Evolutionary conservation across 176 grass and related monocot genomes (phyloP), one percentile per base, ranked within the genome.

Genomic region (Dendrocalamus sinicus): DNA sequence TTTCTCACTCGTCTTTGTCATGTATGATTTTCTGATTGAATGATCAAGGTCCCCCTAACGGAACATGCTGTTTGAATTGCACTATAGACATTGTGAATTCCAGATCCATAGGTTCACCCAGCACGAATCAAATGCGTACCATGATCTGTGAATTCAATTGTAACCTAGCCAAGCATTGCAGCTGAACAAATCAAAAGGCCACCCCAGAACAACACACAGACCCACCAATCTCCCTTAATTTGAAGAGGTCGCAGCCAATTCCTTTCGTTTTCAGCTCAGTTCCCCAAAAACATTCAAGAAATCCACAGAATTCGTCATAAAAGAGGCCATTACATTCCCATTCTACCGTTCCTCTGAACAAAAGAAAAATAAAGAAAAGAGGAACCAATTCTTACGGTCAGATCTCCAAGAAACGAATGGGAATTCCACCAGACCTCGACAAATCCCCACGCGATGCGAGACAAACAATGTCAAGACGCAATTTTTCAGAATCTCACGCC

Each of bases 221-320:
- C 70, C 48, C 40, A 37, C 44, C 54, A 57, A 39, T 72, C 6
- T 30, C 4, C 4, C 20, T 12, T 32, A 59, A 23, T 14, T 69
- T 70, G 53, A 70, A 32, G 48, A 83, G 63, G 77, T 83, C 45
- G 64, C 64, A n/a, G 47, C 19, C 37, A 74, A 52, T 55, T 71
- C 28, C 54, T 62, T 67, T 35, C 37, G 43, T 26, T 77, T 77
- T 3, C 12, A 86, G 28, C 1, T 61, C 59, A 79, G 51, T 41
- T 73, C 65, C 17, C 9, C 30, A 41, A 8, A 20, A 66, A 40
- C n/a, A 78, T n/a, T 69, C 16, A 35, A 53, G 4, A 73, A 58
- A 50, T 60, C 24, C 32, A 39, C 11, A 37, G 5, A 78, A 41
- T 65, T 4, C 15, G 55, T 12, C 37, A 43, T 67, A 9, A 4